Evolutionary conservation across 2,329 filamentous ascomycete species (phyloP).

Genomic region (Knufia petricola): DNA sequence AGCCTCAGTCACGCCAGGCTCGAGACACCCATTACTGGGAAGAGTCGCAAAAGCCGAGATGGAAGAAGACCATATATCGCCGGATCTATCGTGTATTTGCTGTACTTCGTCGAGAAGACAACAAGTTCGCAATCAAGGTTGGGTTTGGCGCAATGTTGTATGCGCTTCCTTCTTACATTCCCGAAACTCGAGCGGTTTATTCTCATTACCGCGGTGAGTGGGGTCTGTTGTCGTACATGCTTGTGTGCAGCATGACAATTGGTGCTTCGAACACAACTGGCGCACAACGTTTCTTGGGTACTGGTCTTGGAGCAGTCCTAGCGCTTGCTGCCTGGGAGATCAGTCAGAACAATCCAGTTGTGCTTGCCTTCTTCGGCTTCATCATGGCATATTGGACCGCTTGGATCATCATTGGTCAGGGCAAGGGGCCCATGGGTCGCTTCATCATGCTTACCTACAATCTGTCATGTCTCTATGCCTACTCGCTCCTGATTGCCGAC

Average conservation of each 20-base stretch:
- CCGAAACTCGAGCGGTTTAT: conserved; percentile 68
- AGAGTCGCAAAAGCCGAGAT: conserved; percentile 3
- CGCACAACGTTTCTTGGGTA: conserved; percentile 75
- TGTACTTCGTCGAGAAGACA: conserved; percentile 54
- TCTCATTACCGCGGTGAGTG: conserved; percentile 89
- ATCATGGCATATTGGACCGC: conserved; percentile 73
- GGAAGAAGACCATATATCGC: conserved; percentile 18
- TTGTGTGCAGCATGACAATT: conserved; percentile 95
- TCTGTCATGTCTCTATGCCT: conserved; percentile 85
- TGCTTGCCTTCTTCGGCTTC: conserved; percentile 74
- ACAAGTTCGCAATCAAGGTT: conserved; percentile 81
- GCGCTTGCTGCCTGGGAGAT: conserved; percentile 71
- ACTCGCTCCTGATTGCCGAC: conserved; percentile 72
- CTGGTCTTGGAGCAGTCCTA: conserved; percentile 65
- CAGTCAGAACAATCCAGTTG: conserved; percentile 61
- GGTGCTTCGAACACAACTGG: conserved; percentile 92
- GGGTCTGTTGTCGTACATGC: conserved; percentile 94
- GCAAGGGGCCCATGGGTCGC: conserved; percentile 80
- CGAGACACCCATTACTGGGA: conserved; percentile 5
- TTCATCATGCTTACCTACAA: conserved; percentile 97
- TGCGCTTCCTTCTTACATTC: conserved; percentile 79
- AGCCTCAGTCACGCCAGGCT: conserved; percentile 6
- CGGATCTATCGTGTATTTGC: conserved; percentile 47
- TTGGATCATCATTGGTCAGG: conserved; percentile 75
- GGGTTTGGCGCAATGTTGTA: conserved; percentile 82